Evolutionary conservation across 495 filamentous ascomycete genomes (phyloP).

Genomic region (Aspergillus ellipticus): DNA sequence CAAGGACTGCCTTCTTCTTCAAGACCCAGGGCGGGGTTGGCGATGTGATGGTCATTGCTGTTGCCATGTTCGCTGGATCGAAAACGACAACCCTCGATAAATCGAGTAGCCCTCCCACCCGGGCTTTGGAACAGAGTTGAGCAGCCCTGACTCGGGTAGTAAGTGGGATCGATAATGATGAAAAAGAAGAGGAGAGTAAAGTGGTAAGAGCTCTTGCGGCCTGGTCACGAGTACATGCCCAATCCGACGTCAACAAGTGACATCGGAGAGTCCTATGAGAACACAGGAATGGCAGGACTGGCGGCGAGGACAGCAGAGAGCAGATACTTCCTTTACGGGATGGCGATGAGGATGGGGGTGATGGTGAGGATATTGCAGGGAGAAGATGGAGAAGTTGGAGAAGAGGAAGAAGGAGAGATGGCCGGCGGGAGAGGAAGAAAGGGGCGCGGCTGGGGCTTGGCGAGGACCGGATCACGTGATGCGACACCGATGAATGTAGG

Average conservation of each 20-base stretch:
- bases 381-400: conserved; percentile 1
- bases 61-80: conserved; percentile 6
- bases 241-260: conserved; percentile 17
- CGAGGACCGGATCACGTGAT: background rate
- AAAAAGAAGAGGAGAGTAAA: conserved; percentile 10
- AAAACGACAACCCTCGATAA: conserved; percentile 16
- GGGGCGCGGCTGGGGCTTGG: background rate
- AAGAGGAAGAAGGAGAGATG: background rate
- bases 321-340: conserved; percentile 11
- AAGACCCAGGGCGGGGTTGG: conserved; percentile 16
- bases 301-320: conserved; percentile 11
- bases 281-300: conserved; percentile 18
- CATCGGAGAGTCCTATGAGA: conserved; percentile 16
- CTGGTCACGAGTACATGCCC: conserved; percentile 19
- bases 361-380: background rate
- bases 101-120: conserved; percentile 21
- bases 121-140: conserved; percentile 17
- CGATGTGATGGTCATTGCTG: conserved; percentile 14
- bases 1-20: conserved; percentile 18
- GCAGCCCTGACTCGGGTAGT: conserved; percentile 20
- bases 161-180: conserved; percentile 8
- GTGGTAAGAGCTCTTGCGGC: conserved; percentile 15
- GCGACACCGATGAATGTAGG: background rate
- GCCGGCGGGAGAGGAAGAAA: no score
- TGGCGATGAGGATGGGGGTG: no score